Evolutionary conservation across 2,329 filamentous ascomycete genomes (phyloP).

Genomic region (Pyrenophora seminiperda): DNA sequence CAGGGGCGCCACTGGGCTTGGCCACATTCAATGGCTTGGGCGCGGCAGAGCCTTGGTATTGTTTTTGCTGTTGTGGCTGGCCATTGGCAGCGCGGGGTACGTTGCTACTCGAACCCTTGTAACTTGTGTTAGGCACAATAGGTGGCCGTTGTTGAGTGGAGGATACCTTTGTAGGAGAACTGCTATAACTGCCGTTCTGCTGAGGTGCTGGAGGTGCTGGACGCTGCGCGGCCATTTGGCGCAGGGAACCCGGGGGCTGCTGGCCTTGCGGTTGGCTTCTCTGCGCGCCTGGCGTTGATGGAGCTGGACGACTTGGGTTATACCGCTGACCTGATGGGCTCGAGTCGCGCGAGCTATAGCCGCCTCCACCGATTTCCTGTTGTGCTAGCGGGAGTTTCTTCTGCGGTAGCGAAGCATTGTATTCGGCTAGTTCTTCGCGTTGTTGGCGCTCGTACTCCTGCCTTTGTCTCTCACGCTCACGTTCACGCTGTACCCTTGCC

Average conservation of each 20-base stretch:
- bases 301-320: conserved; percentile 83
- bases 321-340: conserved; percentile 65
- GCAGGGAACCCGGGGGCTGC: conserved; percentile 58
- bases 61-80: conserved; percentile 43
- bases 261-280: conserved; percentile 56
- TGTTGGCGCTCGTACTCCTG: conserved; percentile 53
- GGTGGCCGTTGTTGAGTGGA: conserved; percentile 37
- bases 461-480: conserved; percentile 48
- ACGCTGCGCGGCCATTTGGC: conserved; percentile 71
- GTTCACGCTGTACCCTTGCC: conserved; percentile 39
- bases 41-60: conserved; percentile 53
- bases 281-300: conserved; percentile 69
- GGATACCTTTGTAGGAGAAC: conserved; percentile 38
- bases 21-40: conserved; percentile 62
- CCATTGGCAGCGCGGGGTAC: conserved; percentile 54
- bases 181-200: conserved; percentile 41
- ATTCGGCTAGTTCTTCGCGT: conserved; percentile 78
- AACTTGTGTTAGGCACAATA: conserved; percentile 53
- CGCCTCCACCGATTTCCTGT: conserved; percentile 79
- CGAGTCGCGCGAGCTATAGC: conserved; percentile 53
- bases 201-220: conserved; percentile 76
- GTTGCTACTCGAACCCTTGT: conserved; percentile 46
- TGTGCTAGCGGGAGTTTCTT: conserved; percentile 79
- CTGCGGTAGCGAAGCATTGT: conserved; percentile 88
- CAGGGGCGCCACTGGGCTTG: conserved; percentile 55